These are phyloP conservation scores for Neonectria hederae DNA, from an alignment of 2,329 filamentous ascomycete genomes.

Conservation along the genomic window DNA sequence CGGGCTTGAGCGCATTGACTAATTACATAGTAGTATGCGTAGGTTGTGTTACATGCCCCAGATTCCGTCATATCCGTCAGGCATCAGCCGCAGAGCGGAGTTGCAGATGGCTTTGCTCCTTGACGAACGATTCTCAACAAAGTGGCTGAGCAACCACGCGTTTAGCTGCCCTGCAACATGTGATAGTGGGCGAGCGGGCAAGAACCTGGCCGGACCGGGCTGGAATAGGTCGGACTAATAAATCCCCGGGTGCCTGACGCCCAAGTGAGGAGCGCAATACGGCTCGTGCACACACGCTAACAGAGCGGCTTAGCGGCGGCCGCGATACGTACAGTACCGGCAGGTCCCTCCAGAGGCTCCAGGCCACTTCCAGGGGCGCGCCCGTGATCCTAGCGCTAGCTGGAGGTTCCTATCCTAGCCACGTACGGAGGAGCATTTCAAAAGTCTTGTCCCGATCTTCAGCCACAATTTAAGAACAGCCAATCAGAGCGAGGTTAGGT, in stretches of 20 bases:
- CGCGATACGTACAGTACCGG: not conserved
- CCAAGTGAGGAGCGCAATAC: not conserved
- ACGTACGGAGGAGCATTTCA: too few relatives aligned
- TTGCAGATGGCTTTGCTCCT: not conserved
- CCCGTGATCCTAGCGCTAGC: slow-evolving; percentile 27
- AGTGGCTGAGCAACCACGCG: slow-evolving; percentile 22
- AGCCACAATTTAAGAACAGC: too few relatives aligned
- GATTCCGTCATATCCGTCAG: not conserved
- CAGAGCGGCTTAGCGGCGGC: not conserved
- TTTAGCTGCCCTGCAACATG: slow-evolving; percentile 21
- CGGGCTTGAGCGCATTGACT: not conserved
- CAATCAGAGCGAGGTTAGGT: too few relatives aligned
- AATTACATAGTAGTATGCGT: too few relatives aligned
- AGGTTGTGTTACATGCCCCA: not conserved
- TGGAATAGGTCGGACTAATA: slow-evolving; percentile 18
- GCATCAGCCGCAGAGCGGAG: not conserved
- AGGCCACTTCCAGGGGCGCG: slow-evolving; percentile 17
- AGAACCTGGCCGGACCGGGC: slow-evolving; percentile 5
- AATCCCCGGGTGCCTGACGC: not conserved
- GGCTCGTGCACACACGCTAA: slow-evolving; percentile 6
- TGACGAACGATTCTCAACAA: slow-evolving; percentile 5
- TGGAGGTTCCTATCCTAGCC: slow-evolving; percentile 18
- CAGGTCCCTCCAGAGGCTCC: not conserved
- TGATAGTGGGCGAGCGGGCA: slow-evolving; percentile 19
- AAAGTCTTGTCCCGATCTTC: too few relatives aligned